Evolutionary conservation across 2,329 filamentous ascomycete genomes (phyloP).

Genomic region (Aspergillus sp.): DNA sequence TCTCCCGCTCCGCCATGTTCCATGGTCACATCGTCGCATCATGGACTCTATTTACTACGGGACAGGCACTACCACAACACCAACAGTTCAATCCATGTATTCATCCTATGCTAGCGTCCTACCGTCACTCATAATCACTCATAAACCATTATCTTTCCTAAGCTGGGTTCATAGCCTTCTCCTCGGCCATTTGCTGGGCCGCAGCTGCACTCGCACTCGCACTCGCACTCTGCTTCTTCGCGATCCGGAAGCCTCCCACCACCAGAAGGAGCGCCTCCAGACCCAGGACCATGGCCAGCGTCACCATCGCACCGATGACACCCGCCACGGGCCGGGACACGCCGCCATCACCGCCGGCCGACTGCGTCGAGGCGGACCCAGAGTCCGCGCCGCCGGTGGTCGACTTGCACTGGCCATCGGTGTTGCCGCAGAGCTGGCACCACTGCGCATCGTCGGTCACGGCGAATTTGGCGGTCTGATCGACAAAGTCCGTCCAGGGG

Average conservation of each 20-base stretch:
- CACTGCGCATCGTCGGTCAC: conserved; percentile 65
- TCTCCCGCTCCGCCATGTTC: not conserved
- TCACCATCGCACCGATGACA: conserved; percentile 73
- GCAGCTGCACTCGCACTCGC: conserved; percentile 13
- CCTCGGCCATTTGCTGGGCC: conserved; percentile 16
- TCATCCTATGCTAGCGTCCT: not conserved
- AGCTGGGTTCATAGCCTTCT: conserved; percentile 11
- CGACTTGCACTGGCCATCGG: conserved; percentile 63
- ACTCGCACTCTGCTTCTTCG: conserved; percentile 47
- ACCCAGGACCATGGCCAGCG: conserved; percentile 62
- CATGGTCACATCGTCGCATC: not conserved
- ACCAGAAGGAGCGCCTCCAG: conserved; percentile 55
- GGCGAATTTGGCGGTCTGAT: conserved; percentile 64
- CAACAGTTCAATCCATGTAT: not conserved
- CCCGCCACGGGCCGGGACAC: conserved; percentile 73
- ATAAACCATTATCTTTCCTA: not conserved
- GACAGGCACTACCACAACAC: too few relatives aligned
- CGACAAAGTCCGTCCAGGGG: conserved; percentile 67
- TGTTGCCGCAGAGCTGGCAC: conserved; percentile 75
- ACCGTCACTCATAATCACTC: too few relatives aligned
- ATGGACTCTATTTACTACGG: not conserved
- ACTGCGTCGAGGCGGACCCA: conserved; percentile 21
- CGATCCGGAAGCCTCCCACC: conserved; percentile 57
- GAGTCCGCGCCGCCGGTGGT: conserved; percentile 26
- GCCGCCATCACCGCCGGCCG: conserved; percentile 35